A percentile compares a stretch with the other conserved stretches of the same genome.
Conservation (phyloP, 306 rosid species). For the Acacia crassicarpa region DNA sequence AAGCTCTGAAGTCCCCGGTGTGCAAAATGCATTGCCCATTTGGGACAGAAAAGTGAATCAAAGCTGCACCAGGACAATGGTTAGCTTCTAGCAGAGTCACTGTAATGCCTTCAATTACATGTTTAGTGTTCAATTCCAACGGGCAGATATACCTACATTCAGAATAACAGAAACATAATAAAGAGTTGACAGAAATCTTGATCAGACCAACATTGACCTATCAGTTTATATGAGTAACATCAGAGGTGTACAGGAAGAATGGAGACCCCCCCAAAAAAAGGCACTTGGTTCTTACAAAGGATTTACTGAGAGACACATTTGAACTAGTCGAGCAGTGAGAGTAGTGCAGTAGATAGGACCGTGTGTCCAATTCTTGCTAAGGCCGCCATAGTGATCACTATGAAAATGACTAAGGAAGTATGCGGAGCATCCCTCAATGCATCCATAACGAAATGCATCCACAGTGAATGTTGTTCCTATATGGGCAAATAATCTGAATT, state of each 20-base stretch:
- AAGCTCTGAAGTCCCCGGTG: constrained; percentile 61
- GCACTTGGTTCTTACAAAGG: constrained; percentile 41
- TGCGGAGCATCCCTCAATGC: constrained; percentile 47
- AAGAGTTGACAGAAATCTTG: constrained; percentile 14
- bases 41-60: constrained; percentile 50
- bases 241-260: neutral
- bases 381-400: constrained; percentile 56
- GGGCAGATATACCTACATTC: constrained; percentile 43
- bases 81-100: constrained; percentile 59
- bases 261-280: neutral
- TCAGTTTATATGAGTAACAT: constrained; percentile 4
- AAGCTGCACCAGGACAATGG: constrained; percentile 65
- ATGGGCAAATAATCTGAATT: constrained; percentile 18
- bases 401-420: constrained; percentile 61
- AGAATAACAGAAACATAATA: constrained; percentile 3
- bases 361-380: constrained; percentile 58
- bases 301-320: constrained; percentile 52
- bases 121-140: constrained; percentile 45
- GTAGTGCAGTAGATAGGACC: constrained; percentile 61
- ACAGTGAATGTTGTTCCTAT: constrained; percentile 53
- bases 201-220: constrained; percentile 4
- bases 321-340: constrained; percentile 46
- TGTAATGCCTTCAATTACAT: constrained; percentile 45
- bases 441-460: constrained; percentile 62
- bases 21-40: constrained; percentile 53